These are phyloP conservation scores for Udeniomyces megalosporus DNA, from an alignment of 768 basidiomycete species.

Conservation along the genomic window DNA sequence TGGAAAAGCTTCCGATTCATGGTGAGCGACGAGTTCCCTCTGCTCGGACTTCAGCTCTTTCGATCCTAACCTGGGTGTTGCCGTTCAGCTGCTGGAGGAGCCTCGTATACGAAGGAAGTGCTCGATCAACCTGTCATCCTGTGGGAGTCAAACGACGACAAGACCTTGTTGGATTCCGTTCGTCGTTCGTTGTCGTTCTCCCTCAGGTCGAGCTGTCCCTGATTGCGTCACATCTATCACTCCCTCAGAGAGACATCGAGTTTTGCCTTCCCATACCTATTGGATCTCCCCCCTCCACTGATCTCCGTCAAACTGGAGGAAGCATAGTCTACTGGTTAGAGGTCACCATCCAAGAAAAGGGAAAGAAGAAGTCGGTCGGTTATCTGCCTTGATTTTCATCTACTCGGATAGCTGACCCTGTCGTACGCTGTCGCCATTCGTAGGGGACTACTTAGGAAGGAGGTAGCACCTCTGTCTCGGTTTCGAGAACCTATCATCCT, in stretches of 20 bases:
- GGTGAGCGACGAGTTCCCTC: background rate
- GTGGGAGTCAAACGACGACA: background rate
- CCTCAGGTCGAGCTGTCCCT: background rate
- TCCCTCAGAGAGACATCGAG: background rate
- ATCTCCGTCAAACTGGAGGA: background rate
- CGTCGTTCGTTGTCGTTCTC: background rate
- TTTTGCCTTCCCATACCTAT: background rate
- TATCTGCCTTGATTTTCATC: no score
- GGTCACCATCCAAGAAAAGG: conserved; percentile 6
- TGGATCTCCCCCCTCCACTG: background rate
- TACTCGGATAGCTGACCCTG: background rate
- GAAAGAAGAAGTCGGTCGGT: conserved; percentile 13
- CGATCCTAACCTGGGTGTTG: background rate
- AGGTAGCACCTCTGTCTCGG: background rate
- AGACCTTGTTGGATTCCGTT: background rate
- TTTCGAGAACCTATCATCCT: background rate
- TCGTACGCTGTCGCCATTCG: background rate
- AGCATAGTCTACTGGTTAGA: background rate
- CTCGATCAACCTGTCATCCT: background rate
- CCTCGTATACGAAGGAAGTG: background rate
- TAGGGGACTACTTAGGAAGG: conserved; percentile 7
- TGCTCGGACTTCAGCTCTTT: background rate
- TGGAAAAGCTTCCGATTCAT: conserved; percentile 8
- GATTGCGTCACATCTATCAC: background rate
- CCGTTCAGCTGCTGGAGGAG: background rate